Percentiles rank a stretch among this genome's conserved stretches.
Conservation (phyloP, 371 early-diverging fungal genomes). For the Mucor plumbeus region DNA sequence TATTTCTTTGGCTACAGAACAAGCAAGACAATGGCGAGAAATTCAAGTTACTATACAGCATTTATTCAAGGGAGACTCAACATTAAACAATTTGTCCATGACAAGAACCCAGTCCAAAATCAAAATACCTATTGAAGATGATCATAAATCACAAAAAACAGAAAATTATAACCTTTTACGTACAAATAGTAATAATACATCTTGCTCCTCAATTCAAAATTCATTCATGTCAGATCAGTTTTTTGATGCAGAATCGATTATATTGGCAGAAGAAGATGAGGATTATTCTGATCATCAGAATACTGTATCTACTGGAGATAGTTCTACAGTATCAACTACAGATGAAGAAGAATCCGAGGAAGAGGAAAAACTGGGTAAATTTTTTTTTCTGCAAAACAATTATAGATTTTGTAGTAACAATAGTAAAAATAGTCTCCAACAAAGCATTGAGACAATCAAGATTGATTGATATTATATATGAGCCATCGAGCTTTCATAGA, state of each 20-base stretch:
- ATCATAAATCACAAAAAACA: neutral
- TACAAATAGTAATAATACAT: neutral
- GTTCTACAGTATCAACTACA: neutral
- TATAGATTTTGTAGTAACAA: neutral
- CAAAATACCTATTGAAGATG: neutral
- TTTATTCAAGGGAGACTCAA: neutral
- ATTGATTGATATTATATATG: neutral
- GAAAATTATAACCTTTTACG: neutral
- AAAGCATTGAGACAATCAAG: neutral
- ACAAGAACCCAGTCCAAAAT: slow-evolving; percentile 18
- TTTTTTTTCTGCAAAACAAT: too few relatives aligned
- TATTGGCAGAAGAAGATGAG: slow-evolving; percentile 40
- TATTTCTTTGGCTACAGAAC: neutral
- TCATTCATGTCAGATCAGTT: slow-evolving; percentile 27
- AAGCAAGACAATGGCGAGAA: slow-evolving; percentile 8
- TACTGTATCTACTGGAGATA: slow-evolving; percentile 35
- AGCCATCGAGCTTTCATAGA: slow-evolving; percentile 37
- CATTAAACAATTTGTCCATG: slow-evolving; percentile 13
- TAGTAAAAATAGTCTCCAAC: neutral
- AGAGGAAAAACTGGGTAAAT: neutral
- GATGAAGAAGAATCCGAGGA: slow-evolving; percentile 37
- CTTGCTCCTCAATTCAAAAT: slow-evolving; percentile 10
- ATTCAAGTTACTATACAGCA: slow-evolving; percentile 5
- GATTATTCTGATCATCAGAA: slow-evolving; percentile 35
- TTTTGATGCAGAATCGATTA: slow-evolving; percentile 49